Evolutionary conservation across 2,329 filamentous ascomycete genomes (phyloP), one percentile per base, ranked within the genome.

Genomic region (Ploettnerulaceae sp.): DNA sequence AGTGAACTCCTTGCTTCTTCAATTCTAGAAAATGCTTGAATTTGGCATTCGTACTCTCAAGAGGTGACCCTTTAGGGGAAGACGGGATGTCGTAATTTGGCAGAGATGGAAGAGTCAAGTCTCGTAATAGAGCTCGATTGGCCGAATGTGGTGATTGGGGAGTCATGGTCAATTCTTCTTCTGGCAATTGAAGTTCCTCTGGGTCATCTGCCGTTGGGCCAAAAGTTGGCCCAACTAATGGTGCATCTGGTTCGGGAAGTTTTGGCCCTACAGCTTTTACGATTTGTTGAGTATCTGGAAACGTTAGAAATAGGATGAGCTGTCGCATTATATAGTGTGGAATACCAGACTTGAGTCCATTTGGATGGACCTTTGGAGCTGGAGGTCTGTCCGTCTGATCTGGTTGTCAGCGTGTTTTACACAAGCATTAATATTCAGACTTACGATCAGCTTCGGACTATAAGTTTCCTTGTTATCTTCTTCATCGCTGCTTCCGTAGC

Each of bases 1-100:
- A 91, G 66, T 93, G 87, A 12, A 82, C 73, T 4, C 82, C 82
- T 53, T 83, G 79, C 60, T 79, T 81, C 68, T 93, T 93, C n/a
- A 91, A 73, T 35, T 79, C 73, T 0, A 91, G 75, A 55, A 93
- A 91, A 49, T 81, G 79, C 52, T 79, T 75, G 57, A 91, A 84
- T 58, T 88, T 89, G 55, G 76, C 74, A 40, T 76, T 82, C 9
- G 81, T 67, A 66, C 32, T 67, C 56, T 25, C 70, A 0, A 71
- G 67, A 8, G 77, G 77, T 2, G 77, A 77, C 18, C 77, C 77
- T 0, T 83, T 81, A 1, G 86, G 86, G 3, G 86, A 89, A 7
- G 78, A 73, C 0, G 86, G 86, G 51, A 93, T 89, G 56, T 81
- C 72, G 59, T 89, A 79, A 66, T 88, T 82, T 1, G 86, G 81